Evolutionary conservation across 2,329 filamentous ascomycete species (phyloP).

Genomic region (Sporothrix schenckii): DNA sequence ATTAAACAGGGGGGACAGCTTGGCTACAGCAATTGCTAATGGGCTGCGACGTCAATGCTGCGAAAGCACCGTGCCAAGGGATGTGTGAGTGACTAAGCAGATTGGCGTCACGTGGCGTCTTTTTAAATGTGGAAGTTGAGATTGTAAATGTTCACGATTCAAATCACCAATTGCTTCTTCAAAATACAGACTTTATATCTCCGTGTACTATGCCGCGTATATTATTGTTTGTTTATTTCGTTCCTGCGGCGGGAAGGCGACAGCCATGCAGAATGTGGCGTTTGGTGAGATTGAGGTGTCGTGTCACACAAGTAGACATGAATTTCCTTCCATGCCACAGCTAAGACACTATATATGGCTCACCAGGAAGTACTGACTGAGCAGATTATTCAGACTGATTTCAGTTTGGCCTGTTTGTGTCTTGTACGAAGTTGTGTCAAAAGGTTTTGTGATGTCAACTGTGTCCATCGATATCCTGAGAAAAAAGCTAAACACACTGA

Average conservation of each 20-base stretch:
- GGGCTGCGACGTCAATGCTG: background rate
- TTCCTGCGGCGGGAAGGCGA: constrained; percentile 2
- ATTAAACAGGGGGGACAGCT: constrained; percentile 9
- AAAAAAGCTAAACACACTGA: too few species aligned
- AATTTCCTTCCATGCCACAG: background rate
- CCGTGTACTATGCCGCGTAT: too few species aligned
- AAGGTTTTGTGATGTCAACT: background rate
- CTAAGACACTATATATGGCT: too few species aligned
- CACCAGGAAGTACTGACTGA: too few species aligned
- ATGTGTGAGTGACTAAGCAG: constrained; percentile 7
- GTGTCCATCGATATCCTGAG: too few species aligned
- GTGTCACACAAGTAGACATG: background rate
- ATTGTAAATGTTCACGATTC: background rate
- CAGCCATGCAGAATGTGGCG: constrained; percentile 3
- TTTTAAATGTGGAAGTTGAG: background rate
- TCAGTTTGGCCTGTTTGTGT: too few species aligned
- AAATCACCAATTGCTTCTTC: background rate
- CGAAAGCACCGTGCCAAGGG: constrained; percentile 19
- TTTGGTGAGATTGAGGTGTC: constrained; percentile 1
- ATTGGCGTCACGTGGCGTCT: constrained; percentile 16
- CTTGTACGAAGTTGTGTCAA: background rate
- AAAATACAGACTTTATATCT: background rate
- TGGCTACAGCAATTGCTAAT: constrained; percentile 22
- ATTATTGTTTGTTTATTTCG: background rate
- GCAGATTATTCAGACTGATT: too few species aligned